These are phyloP conservation scores for Russula lepida DNA, from an alignment of 768 basidiomycete species.

Conservation along the genomic window DNA sequence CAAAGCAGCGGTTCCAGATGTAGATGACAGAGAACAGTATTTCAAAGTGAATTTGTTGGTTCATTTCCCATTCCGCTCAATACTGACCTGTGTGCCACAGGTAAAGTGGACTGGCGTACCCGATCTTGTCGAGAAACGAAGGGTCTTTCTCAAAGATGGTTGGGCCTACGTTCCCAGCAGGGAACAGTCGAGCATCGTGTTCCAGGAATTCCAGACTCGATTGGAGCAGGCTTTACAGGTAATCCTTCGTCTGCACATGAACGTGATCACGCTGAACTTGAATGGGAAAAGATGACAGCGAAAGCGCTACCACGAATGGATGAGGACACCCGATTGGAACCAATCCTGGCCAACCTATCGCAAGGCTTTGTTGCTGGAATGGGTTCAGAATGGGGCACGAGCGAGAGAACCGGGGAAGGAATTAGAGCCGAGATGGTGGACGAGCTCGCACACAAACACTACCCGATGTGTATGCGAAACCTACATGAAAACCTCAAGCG, in stretches of 20 bases:
- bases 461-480: conserved; percentile 92
- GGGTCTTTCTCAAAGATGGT: conserved; percentile 68
- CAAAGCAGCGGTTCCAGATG: conserved; percentile 34
- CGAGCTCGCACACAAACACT: conserved; percentile 76
- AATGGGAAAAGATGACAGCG: conserved; percentile 56
- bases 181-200: conserved; percentile 77
- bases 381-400: conserved; percentile 67
- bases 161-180: conserved; percentile 81
- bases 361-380: conserved; percentile 91
- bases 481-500: conserved; percentile 70
- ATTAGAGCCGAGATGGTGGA: conserved; percentile 95
- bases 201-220: conserved; percentile 72
- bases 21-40: conserved; percentile 43
- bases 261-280: background rate
- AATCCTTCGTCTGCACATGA: background rate
- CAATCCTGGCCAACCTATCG: conserved; percentile 85
- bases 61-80: background rate
- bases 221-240: conserved; percentile 76
- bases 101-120: conserved; percentile 96
- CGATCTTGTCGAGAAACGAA: conserved; percentile 77
- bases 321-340: conserved; percentile 85
- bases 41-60: conserved; percentile 54
- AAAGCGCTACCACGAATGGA: conserved; percentile 84
- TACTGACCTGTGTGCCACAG: conserved; percentile 32
- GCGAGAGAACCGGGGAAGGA: conserved; percentile 46